These are phyloP conservation scores for Penicillium frequentans DNA, from an alignment of 2,329 filamentous ascomycete genomes.

Conservation along the genomic window DNA sequence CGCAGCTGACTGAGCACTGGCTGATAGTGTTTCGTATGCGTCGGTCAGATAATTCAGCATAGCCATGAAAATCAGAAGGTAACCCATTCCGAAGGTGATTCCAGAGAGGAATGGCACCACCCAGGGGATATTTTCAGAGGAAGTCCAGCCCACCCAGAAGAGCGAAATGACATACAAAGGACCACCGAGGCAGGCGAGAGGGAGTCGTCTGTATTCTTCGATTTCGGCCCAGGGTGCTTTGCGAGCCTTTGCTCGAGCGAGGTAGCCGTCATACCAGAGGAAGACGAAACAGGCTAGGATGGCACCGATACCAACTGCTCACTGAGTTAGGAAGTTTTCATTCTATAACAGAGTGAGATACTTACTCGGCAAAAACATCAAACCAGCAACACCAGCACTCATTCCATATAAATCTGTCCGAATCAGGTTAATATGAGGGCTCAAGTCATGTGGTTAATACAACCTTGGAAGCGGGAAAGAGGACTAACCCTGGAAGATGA, in stretches of 20 bases:
- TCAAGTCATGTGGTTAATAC: background rate
- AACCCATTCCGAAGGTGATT: slow-evolving; percentile 63
- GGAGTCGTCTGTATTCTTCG: slow-evolving; percentile 62
- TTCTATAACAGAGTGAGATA: background rate
- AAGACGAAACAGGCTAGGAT: slow-evolving; percentile 62
- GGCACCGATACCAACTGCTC: slow-evolving; percentile 59
- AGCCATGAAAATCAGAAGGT: slow-evolving; percentile 63
- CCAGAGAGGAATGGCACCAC: slow-evolving; percentile 59
- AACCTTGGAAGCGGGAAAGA: background rate
- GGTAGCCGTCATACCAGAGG: slow-evolving; percentile 63
- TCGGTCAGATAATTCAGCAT: slow-evolving; percentile 66
- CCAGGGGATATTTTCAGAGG: slow-evolving; percentile 35
- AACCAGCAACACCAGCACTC: slow-evolving; percentile 34
- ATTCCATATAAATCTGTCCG: slow-evolving; percentile 34
- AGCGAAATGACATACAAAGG: slow-evolving; percentile 57
- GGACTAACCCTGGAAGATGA: slow-evolving; percentile 59
- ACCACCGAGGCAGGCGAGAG: slow-evolving; percentile 70
- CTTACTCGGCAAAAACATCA: slow-evolving; percentile 38
- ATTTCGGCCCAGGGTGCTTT: slow-evolving; percentile 23
- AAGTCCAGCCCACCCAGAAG: slow-evolving; percentile 49
- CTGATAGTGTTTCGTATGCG: slow-evolving; percentile 66
- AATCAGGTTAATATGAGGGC: slow-evolving; percentile 48
- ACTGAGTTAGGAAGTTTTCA: background rate
- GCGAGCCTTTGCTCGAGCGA: slow-evolving; percentile 54
- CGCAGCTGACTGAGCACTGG: slow-evolving; percentile 56